These are phyloP conservation scores for Tricholoma matsutake DNA, from an alignment of 768 basidiomycete species.

Conservation along the genomic window DNA sequence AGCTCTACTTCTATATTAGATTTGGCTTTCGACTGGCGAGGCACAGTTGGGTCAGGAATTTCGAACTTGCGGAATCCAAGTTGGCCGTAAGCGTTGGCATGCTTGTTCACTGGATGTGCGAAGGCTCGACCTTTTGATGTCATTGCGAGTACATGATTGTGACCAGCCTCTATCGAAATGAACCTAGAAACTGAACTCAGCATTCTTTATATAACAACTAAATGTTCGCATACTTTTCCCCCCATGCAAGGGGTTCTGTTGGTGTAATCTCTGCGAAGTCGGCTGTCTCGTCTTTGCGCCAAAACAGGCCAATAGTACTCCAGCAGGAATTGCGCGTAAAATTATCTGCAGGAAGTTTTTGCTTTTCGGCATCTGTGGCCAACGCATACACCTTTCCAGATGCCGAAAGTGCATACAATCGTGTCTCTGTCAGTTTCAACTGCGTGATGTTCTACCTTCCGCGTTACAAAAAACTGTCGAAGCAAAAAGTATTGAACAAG, in stretches of 20 bases:
- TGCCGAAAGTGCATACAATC: slow-evolving; percentile 75
- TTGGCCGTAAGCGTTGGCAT: slow-evolving; percentile 80
- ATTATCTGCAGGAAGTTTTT: slow-evolving; percentile 37
- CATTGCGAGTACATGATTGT: slow-evolving; percentile 67
- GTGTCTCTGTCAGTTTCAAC: slow-evolving; percentile 55
- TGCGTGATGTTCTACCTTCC: slow-evolving; percentile 59
- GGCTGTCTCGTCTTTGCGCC: slow-evolving; percentile 46
- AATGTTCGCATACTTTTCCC: slow-evolving; percentile 56
- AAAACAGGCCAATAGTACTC: slow-evolving; percentile 58
- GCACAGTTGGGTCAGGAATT: slow-evolving; percentile 36
- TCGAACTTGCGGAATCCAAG: slow-evolving; percentile 72
- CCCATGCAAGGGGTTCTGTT: slow-evolving; percentile 49
- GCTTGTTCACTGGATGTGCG: slow-evolving; percentile 67
- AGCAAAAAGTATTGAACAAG: background rate
- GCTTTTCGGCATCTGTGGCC: slow-evolving; percentile 47
- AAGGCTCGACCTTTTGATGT: slow-evolving; percentile 76
- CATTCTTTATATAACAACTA: background rate
- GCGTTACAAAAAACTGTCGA: background rate
- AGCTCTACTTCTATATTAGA: slow-evolving; percentile 49
- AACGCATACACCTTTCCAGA: slow-evolving; percentile 75
- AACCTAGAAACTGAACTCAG: slow-evolving; percentile 44
- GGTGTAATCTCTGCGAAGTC: slow-evolving; percentile 65
- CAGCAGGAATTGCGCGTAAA: slow-evolving; percentile 54
- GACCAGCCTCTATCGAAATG: slow-evolving; percentile 68
- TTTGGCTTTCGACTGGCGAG: slow-evolving; percentile 19